Conservation (phyloP, 1,139 yeast genomes). For the Wickerhamiella pararugosa region DNA sequence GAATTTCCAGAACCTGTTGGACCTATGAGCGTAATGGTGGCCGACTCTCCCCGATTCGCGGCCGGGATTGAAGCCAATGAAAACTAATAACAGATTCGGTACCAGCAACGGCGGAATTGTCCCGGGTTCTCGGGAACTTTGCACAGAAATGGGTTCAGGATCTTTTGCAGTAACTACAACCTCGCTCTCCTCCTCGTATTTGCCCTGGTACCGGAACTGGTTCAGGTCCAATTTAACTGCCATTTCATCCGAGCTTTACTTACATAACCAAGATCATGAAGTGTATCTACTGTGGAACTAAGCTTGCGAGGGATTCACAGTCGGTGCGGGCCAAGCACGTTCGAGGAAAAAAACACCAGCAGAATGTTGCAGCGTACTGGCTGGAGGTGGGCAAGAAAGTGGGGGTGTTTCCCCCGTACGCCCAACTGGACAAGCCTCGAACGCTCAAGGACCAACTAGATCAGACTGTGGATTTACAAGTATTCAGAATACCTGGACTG, state of each 20-base stretch:
- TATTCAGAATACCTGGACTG: slow-evolving; percentile 12
- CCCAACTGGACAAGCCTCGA: background rate
- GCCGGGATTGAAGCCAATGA: slow-evolving; percentile 69
- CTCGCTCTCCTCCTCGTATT: too few species aligned
- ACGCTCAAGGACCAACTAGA: slow-evolving; percentile 7
- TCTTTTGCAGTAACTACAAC: too few species aligned
- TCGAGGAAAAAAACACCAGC: slow-evolving; percentile 12
- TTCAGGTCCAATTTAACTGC: too few species aligned
- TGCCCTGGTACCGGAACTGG: too few species aligned
- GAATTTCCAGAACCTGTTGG: slow-evolving; percentile 58
- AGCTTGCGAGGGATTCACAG: slow-evolving; percentile 14
- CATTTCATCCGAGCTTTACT: too few species aligned
- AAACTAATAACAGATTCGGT: slow-evolving; percentile 31
- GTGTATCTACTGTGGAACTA: slow-evolving; percentile 14
- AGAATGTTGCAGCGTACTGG: slow-evolving; percentile 14
- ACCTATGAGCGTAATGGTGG: slow-evolving; percentile 61
- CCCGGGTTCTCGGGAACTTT: too few species aligned
- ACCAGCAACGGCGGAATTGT: slow-evolving; percentile 16
- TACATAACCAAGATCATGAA: background rate
- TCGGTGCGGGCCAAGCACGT: slow-evolving; percentile 13
- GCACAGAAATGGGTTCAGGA: too few species aligned
- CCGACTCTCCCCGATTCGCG: slow-evolving; percentile 45
- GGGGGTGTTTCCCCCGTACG: slow-evolving; percentile 1
- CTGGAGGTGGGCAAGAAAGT: slow-evolving; percentile 8
- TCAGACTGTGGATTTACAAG: slow-evolving; percentile 10